A percentile compares a stretch with the other conserved stretches of the same genome.
Evolutionary conservation across 257 asterid genomes (phyloP).

Genomic region (Ocimum tenuiflorum): DNA sequence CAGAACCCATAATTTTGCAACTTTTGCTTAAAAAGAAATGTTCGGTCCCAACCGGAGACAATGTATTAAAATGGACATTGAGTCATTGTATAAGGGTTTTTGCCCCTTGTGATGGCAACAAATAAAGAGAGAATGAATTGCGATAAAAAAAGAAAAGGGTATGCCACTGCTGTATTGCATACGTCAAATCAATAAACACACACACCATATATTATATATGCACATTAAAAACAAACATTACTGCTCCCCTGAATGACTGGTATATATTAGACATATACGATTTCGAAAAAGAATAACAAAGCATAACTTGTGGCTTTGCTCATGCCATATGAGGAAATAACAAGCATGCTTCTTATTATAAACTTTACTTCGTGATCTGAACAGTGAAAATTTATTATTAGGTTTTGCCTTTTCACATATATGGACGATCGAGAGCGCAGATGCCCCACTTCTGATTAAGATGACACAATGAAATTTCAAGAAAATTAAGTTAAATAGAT

Average conservation of each 20-base stretch:
- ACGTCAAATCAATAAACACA: slow-evolving; percentile 12
- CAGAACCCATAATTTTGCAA: too few species aligned
- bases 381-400: not conserved
- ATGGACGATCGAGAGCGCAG: not conserved
- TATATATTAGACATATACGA: not conserved
- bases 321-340: not conserved
- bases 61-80: too few species aligned
- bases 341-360: too few species aligned
- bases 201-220: too few species aligned
- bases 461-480: not conserved
- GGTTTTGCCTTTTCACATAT: not conserved
- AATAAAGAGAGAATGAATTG: not conserved
- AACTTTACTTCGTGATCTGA: not conserved
- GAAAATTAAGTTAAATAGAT: too few species aligned
- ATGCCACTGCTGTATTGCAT: not conserved
- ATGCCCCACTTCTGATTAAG: slow-evolving; percentile 15
- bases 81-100: not conserved
- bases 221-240: not conserved
- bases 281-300: not conserved
- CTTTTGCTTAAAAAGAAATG: too few species aligned
- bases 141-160: too few species aligned
- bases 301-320: not conserved
- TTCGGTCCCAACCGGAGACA: too few species aligned
- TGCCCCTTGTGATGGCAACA: slow-evolving; percentile 7
- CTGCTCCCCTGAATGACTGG: not conserved